Conservation (phyloP, 2,329 filamentous ascomycete species). For the Botrytis medusae region DNA sequence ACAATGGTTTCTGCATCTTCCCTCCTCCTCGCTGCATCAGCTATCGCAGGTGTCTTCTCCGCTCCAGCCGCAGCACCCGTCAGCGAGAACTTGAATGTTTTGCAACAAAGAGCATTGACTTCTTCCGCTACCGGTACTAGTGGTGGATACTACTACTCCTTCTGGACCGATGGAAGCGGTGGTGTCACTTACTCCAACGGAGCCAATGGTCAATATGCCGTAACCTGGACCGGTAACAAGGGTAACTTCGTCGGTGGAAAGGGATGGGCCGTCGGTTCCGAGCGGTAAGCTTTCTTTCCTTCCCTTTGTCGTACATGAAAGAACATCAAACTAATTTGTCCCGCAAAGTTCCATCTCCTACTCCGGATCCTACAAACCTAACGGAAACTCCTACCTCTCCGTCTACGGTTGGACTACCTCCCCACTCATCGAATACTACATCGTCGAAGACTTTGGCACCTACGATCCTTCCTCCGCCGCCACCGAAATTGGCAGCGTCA, state of each 20-base stretch:
- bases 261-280: constrained; percentile 47
- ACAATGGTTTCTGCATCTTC: constrained; percentile 15
- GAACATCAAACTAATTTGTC: neutral
- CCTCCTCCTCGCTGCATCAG: constrained; percentile 20
- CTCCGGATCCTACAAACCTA: constrained; percentile 43
- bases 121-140: constrained; percentile 18
- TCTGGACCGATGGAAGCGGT: constrained; percentile 54
- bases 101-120: constrained; percentile 10
- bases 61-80: constrained; percentile 2
- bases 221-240: constrained; percentile 48
- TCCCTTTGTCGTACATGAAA: neutral
- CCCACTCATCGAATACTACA: constrained; percentile 46
- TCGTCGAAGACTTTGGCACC: constrained; percentile 53
- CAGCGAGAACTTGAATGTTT: constrained; percentile 1
- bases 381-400: constrained; percentile 51
- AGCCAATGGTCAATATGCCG: constrained; percentile 49
- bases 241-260: constrained; percentile 51
- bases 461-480: constrained; percentile 51
- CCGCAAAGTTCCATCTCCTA: constrained; percentile 43
- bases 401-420: constrained; percentile 54
- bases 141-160: constrained; percentile 51
- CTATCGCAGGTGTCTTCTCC: constrained; percentile 16
- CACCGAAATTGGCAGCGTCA: constrained; percentile 51
- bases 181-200: constrained; percentile 56
- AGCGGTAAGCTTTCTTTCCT: constrained; percentile 24